These are phyloP conservation scores for Trypanosoma lewisi DNA, from an alignment of 208 protist genomes.

Conservation along the genomic window DNA sequence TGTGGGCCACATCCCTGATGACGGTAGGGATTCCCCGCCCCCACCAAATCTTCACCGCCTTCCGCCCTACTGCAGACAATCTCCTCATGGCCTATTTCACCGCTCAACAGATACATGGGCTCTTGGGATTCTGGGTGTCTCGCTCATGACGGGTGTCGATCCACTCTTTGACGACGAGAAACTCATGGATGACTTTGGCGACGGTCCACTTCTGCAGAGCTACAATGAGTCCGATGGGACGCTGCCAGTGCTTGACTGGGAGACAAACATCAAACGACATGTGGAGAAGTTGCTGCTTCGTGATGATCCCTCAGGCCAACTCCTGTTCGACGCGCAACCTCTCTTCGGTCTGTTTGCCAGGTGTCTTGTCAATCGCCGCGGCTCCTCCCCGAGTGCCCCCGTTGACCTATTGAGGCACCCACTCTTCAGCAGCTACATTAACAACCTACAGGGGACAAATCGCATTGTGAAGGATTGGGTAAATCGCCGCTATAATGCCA, in stretches of 20 bases:
- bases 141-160: slow-evolving; percentile 75
- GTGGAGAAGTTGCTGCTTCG: slow-evolving; percentile 37
- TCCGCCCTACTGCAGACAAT: slow-evolving; percentile 59
- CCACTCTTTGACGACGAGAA: slow-evolving; percentile 57
- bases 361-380: slow-evolving; percentile 60
- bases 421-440: slow-evolving; percentile 42
- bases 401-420: slow-evolving; percentile 42
- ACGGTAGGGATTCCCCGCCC: slow-evolving; percentile 3
- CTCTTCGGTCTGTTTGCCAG: slow-evolving; percentile 52
- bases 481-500: neutral
- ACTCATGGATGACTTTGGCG: slow-evolving; percentile 75
- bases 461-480: slow-evolving; percentile 11
- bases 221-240: slow-evolving; percentile 23
- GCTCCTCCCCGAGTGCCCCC: slow-evolving; percentile 28
- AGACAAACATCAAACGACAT: slow-evolving; percentile 61
- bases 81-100: slow-evolving; percentile 63
- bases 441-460: slow-evolving; percentile 10
- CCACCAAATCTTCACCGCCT: slow-evolving; percentile 25
- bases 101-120: slow-evolving; percentile 65
- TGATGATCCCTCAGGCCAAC: slow-evolving; percentile 27
- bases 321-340: slow-evolving; percentile 19
- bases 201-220: slow-evolving; percentile 52
- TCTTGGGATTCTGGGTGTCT: slow-evolving; percentile 57
- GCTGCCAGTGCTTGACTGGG: slow-evolving; percentile 60
- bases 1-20: slow-evolving; percentile 36